Evolutionary conservation across 345 rosid species (phyloP).

Genomic region (Salix exigua): DNA sequence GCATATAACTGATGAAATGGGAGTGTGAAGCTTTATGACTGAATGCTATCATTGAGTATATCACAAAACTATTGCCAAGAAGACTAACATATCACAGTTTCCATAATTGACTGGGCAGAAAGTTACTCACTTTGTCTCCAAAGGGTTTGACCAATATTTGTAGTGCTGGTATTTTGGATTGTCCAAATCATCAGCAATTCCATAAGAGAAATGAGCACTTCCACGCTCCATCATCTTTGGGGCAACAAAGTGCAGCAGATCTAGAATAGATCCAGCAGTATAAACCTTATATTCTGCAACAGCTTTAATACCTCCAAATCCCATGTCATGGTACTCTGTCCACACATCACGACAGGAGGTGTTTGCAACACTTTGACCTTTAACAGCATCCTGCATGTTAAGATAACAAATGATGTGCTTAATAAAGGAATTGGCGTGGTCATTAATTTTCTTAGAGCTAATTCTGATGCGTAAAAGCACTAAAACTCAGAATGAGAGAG

Average conservation of each 20-base stretch:
- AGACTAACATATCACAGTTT: not conserved
- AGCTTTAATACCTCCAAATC: conserved; percentile 73
- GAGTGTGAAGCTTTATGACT: not conserved
- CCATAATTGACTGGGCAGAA: not conserved
- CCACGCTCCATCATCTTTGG: conserved; percentile 97
- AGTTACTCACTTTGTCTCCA: conserved; percentile 76
- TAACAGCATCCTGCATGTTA: conserved; percentile 67
- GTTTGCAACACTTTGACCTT: conserved; percentile 62
- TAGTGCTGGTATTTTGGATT: conserved; percentile 73
- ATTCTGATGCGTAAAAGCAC: not conserved
- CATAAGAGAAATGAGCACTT: conserved; percentile 77
- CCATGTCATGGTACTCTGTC: conserved; percentile 98
- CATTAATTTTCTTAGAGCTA: not conserved
- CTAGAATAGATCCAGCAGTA: conserved; percentile 63
- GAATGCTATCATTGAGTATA: not conserved
- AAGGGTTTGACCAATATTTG: conserved; percentile 93
- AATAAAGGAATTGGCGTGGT: not conserved
- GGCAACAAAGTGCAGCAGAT: conserved; percentile 77
- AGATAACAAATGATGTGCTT: not conserved
- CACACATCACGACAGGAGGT: conserved; percentile 74
- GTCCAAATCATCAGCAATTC: conserved; percentile 88
- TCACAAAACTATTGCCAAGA: not conserved
- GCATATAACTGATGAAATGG: not conserved
- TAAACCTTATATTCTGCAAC: conserved; percentile 75
- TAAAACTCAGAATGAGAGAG: conserved; percentile 2